phyloP scores from a whole-genome alignment of 495 filamentous ascomycete genomes.

The Podospora pseudoanserina region DNA sequence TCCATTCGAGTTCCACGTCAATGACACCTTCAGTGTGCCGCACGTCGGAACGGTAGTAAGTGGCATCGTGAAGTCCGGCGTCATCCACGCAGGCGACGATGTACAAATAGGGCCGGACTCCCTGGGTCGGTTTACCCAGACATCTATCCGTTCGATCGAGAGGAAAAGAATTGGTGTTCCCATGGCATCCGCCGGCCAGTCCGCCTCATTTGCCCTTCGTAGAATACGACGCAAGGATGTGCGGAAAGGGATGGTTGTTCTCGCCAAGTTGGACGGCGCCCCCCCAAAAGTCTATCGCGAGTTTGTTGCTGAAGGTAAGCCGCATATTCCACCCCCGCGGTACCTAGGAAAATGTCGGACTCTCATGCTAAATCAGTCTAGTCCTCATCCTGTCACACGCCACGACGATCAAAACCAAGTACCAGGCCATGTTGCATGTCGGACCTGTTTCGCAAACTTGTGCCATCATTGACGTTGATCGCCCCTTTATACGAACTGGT shows the following conservation, averaged over 20 bases:
- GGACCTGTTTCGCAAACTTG: constrained; percentile 94
- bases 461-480: constrained; percentile 94
- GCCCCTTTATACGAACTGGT: constrained; percentile 90
- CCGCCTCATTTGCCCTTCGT: constrained; percentile 85
- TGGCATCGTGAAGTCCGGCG: constrained; percentile 82
- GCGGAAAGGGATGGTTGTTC: constrained; percentile 95
- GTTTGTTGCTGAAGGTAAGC: constrained; percentile 82
- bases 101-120: constrained; percentile 90
- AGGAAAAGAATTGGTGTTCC: constrained; percentile 90
- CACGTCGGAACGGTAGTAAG: constrained; percentile 96
- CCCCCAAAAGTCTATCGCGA: constrained; percentile 82
- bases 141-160: constrained; percentile 88
- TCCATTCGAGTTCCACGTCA: constrained; percentile 92
- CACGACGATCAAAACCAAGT: constrained; percentile 97
- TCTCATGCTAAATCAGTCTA: constrained; percentile 25
- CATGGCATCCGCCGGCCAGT: constrained; percentile 85
- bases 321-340: not conserved
- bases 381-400: constrained; percentile 94
- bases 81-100: constrained; percentile 85
- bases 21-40: constrained; percentile 98
- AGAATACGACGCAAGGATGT: constrained; percentile 87
- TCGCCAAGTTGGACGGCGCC: constrained; percentile 70
- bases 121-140: constrained; percentile 86
- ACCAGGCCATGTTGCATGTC: constrained; percentile 98
- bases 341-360: too few species aligned